phyloP scores from a whole-genome alignment of 2,329 filamentous ascomycete species.

The Sphaerulina musiva region DNA sequence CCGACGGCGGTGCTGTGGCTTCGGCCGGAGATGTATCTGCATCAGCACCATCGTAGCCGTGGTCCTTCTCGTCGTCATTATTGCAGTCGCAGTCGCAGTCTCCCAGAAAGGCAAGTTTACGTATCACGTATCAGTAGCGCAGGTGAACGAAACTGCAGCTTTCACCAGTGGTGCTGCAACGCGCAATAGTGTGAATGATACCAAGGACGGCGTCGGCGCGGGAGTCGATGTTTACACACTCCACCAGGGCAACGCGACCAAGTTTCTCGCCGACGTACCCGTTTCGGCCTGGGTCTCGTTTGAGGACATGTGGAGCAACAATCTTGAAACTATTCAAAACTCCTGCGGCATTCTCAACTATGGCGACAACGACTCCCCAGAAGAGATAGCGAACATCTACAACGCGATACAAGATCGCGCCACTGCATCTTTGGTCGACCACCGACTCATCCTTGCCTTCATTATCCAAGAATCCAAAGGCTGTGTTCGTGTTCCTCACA shows the following conservation, averaged over 20 bases:
- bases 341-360: slow-evolving; percentile 34
- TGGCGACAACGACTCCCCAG: slow-evolving; percentile 27
- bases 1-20: slow-evolving; percentile 13
- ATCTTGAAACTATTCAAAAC: slow-evolving; percentile 26
- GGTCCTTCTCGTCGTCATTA: slow-evolving; percentile 20
- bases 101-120: slow-evolving; percentile 23
- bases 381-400: slow-evolving; percentile 17
- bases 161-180: slow-evolving; percentile 29
- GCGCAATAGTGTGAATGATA: slow-evolving; percentile 24
- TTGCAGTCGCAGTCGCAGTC: slow-evolving; percentile 24
- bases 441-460: slow-evolving; percentile 16
- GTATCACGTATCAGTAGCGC: slow-evolving; percentile 26
- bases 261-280: slow-evolving; percentile 16
- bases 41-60: slow-evolving; percentile 19
- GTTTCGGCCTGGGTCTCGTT: slow-evolving; percentile 24
- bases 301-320: slow-evolving; percentile 33
- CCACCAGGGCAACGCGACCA: slow-evolving; percentile 27
- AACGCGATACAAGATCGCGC: slow-evolving; percentile 18
- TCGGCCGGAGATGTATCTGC: slow-evolving; percentile 19
- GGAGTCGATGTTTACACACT: slow-evolving; percentile 28
- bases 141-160: slow-evolving; percentile 29
- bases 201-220: slow-evolving; percentile 22
- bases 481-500: slow-evolving; percentile 13
- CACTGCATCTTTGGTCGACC: slow-evolving; percentile 16
- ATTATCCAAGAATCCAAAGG: slow-evolving; percentile 17